A percentile compares a stretch with the other conserved stretches of the same genome.
Evolutionary conservation across 75 land plant genomes (phyloP).

Genomic region (Cryptomeria japonica): DNA sequence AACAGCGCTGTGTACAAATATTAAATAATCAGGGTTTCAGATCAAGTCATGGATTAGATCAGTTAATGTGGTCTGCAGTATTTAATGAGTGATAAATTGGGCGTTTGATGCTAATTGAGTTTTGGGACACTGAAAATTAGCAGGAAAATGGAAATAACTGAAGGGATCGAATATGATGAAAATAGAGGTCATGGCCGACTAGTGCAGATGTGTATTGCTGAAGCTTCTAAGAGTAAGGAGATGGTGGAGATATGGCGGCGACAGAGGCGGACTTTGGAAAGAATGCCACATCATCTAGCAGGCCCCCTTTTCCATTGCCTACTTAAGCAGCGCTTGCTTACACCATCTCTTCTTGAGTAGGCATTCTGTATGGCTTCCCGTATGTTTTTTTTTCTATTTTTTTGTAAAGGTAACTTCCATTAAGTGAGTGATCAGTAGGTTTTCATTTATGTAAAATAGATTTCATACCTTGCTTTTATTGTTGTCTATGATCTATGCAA

Average conservation of each 20-base stretch:
- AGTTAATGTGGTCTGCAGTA: background rate
- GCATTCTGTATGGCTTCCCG: constrained; percentile 5
- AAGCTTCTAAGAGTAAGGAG: constrained; percentile 56
- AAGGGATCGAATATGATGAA: background rate
- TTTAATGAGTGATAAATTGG: background rate
- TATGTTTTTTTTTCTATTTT: background rate
- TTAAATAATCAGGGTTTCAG: background rate
- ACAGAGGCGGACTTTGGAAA: constrained; percentile 81
- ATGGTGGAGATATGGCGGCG: constrained; percentile 79
- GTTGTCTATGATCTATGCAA: background rate
- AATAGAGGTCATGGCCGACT: constrained; percentile 20
- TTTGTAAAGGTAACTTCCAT: background rate
- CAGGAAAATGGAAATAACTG: background rate
- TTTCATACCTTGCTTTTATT: background rate
- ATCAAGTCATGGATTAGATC: background rate
- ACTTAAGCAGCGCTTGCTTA: constrained; percentile 53
- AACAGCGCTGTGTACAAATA: background rate
- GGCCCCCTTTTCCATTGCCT: constrained; percentile 69
- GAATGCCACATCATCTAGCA: constrained; percentile 78
- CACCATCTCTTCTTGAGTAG: constrained; percentile 86
- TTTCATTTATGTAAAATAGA: background rate
- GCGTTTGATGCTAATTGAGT: background rate
- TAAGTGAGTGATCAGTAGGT: background rate
- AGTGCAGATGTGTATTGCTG: constrained; percentile 65
- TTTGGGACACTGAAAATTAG: background rate